phyloP scores from a whole-genome alignment of 139 green algal genomes.

The Astrephomene gubernaculifera region DNA sequence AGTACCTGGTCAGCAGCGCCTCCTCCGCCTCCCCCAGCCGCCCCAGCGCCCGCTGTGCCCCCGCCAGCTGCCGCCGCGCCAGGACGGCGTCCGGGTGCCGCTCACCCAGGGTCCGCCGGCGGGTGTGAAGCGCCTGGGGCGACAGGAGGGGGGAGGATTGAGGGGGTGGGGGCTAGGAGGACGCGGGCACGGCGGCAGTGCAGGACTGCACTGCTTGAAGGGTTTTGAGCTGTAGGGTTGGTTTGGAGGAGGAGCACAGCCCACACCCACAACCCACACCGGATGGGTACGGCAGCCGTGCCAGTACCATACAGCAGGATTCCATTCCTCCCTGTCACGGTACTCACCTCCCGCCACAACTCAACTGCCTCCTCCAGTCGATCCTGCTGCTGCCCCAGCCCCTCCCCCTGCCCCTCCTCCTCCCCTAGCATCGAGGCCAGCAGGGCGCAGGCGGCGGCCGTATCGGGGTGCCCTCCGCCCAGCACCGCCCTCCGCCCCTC shows the following conservation, averaged over 20 bases:
- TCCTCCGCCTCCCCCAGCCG: conserved; percentile 36
- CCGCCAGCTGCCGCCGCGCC: conserved; percentile 34
- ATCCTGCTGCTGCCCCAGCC: conserved; percentile 1
- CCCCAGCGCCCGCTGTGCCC: conserved; percentile 32
- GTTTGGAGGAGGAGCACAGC: not conserved
- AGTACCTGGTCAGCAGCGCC: conserved; percentile 20
- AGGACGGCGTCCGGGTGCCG: conserved; percentile 35
- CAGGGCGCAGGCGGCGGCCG: conserved; percentile 35
- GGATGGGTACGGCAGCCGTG: not conserved
- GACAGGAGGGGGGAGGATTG: not conserved
- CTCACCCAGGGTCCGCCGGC: conserved; percentile 6
- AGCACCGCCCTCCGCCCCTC: not conserved
- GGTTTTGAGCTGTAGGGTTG: too few relatives aligned
- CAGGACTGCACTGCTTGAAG: too few relatives aligned
- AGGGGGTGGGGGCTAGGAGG: not conserved
- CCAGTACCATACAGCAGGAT: not conserved
- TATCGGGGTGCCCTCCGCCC: conserved; percentile 12
- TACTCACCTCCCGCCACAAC: conserved; percentile 16
- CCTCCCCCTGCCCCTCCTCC: not conserved
- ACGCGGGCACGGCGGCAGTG: not conserved
- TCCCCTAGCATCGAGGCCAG: conserved; percentile 35
- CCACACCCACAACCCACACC: not conserved
- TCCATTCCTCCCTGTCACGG: not conserved
- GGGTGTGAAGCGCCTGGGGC: conserved; percentile 22
- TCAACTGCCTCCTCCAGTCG: conserved; percentile 21